Percentiles rank a stretch among this genome's conserved stretches.
Evolutionary conservation across 257 asterid genomes (phyloP).

Genomic region (Lavandula angustifolia): DNA sequence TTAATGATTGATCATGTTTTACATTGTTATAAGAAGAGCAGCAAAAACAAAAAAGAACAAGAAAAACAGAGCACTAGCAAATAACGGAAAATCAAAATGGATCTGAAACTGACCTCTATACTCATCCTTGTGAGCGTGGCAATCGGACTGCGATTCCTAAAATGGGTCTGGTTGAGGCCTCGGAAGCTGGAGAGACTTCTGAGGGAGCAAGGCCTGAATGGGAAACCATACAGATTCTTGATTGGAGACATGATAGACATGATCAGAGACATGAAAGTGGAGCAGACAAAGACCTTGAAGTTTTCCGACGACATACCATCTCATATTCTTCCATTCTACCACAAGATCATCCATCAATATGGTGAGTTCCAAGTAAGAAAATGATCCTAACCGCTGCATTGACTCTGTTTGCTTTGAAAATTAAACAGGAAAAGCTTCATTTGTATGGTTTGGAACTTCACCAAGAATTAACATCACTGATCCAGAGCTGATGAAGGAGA

Average conservation of each 20-base stretch:
- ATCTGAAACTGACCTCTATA: constrained; percentile 3
- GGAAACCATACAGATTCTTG: constrained; percentile 33
- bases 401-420: too few relatives aligned
- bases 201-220: constrained; percentile 32
- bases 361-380: constrained; percentile 14
- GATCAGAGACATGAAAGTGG: not conserved
- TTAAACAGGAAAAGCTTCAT: not conserved
- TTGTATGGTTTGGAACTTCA: constrained; percentile 34
- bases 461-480: constrained; percentile 29
- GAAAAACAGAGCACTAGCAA: too few relatives aligned
- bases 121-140: not conserved
- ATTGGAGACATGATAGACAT: constrained; percentile 33
- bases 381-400: not conserved
- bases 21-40: too few relatives aligned
- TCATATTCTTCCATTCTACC: constrained; percentile 33
- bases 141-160: constrained; percentile 12
- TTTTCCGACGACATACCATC: constrained; percentile 21
- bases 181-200: constrained; percentile 33
- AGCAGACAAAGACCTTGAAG: constrained; percentile 15
- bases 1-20: too few relatives aligned
- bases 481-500: constrained; percentile 36
- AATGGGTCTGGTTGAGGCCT: constrained; percentile 30
- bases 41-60: too few relatives aligned
- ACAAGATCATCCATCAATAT: constrained; percentile 19
- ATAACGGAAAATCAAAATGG: not conserved